These are phyloP conservation scores for Cystobasidiopsis lactophilus DNA, from an alignment of 768 basidiomycete genomes.

Conservation along the genomic window DNA sequence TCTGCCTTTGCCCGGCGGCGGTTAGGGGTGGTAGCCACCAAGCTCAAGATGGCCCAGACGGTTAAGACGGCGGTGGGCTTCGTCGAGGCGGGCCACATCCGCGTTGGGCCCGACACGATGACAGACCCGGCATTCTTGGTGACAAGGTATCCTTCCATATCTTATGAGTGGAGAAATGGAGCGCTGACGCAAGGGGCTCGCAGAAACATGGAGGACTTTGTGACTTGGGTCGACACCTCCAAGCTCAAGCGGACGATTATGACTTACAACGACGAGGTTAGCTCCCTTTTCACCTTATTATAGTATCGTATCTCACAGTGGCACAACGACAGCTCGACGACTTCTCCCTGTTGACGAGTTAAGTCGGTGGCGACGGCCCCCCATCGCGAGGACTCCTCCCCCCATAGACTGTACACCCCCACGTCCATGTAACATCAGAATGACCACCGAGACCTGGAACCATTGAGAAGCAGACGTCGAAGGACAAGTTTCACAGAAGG, in stretches of 20 bases:
- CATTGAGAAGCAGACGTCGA: no score
- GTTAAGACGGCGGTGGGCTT: constrained; percentile 88
- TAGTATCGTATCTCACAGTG: no score
- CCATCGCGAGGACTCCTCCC: no score
- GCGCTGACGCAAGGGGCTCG: neutral
- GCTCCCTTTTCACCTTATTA: neutral
- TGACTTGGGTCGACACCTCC: constrained; percentile 96
- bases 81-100: constrained; percentile 93
- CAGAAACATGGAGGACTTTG: constrained; percentile 96
- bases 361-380: no score
- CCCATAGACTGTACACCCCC: no score
- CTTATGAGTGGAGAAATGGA: no score
- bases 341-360: no score
- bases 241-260: constrained; percentile 89
- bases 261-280: constrained; percentile 76
- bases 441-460: no score
- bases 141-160: constrained; percentile 46
- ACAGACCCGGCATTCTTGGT: constrained; percentile 93
- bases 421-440: no score
- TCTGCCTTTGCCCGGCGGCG: constrained; percentile 79
- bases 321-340: no score
- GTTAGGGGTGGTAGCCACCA: constrained; percentile 53
- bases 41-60: constrained; percentile 83
- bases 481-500: no score
- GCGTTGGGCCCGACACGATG: constrained; percentile 85